Conservation (phyloP, 192 early-diverging fungal species). For the Rhizophagus clarus region DNA sequence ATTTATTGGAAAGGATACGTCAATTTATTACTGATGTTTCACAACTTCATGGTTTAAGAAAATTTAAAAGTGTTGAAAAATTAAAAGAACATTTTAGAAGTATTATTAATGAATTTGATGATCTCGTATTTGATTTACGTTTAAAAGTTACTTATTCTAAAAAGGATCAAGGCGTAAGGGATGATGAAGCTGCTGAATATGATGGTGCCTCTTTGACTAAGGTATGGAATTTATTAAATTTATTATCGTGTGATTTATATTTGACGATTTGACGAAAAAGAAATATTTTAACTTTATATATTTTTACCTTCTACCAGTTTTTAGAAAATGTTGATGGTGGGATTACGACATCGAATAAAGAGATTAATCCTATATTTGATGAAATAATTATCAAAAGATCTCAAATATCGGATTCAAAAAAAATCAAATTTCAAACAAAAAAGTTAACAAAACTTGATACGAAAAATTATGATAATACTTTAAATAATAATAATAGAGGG, state of each 20-base stretch:
- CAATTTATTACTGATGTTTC: slow-evolving; percentile 4
- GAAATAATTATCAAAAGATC: background rate
- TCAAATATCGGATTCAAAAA: background rate
- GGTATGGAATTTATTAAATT: background rate
- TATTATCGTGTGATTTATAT: background rate
- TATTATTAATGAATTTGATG: slow-evolving; percentile 1
- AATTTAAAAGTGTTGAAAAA: background rate
- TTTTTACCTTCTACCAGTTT: background rate
- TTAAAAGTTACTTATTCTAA: slow-evolving; percentile 12
- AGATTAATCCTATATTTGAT: background rate
- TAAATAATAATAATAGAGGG: background rate
- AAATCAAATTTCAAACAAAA: background rate
- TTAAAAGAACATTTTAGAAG: slow-evolving; percentile 1
- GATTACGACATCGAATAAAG: background rate
- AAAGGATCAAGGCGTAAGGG: background rate
- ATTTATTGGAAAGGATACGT: background rate
- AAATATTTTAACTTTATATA: background rate
- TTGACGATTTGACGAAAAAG: too few species aligned
- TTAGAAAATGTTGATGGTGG: background rate
- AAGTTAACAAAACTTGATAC: background rate
- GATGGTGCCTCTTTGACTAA: background rate
- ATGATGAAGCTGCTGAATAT: background rate
- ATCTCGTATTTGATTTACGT: background rate
- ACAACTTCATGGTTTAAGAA: slow-evolving; percentile 22
- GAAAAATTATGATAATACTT: background rate